phyloP scores from a whole-genome alignment of 2,329 filamentous ascomycete genomes.

The Coleophoma eucalyptorum region DNA sequence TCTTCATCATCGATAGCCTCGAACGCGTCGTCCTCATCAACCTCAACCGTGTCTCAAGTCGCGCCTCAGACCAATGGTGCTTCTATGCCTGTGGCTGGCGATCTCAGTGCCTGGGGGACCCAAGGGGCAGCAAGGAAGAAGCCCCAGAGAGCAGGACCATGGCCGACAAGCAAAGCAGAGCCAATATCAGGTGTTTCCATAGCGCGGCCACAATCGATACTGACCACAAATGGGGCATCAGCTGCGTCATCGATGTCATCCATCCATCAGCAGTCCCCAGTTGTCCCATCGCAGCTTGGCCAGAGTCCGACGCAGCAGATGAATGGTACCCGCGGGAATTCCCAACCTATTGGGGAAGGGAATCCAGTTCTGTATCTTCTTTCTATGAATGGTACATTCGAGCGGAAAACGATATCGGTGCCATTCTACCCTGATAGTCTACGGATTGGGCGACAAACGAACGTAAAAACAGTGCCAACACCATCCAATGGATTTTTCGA shows the following conservation, averaged over 20 bases:
- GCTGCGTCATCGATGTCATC: constrained; percentile 60
- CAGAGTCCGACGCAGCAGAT: constrained; percentile 53
- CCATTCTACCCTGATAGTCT: constrained; percentile 93
- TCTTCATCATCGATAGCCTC: constrained; percentile 85
- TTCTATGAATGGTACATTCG: constrained; percentile 94
- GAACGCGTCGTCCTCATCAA: constrained; percentile 53
- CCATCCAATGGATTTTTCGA: constrained; percentile 94
- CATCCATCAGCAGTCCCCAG: constrained; percentile 51
- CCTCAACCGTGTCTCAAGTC: constrained; percentile 60
- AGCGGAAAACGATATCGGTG: constrained; percentile 92
- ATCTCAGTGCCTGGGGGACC: constrained; percentile 20
- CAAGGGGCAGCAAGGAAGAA: constrained; percentile 45
- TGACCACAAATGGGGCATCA: constrained; percentile 53
- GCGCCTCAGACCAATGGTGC: constrained; percentile 59
- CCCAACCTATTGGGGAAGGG: constrained; percentile 39
- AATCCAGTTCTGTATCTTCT: constrained; percentile 80
- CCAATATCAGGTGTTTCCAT: constrained; percentile 59
- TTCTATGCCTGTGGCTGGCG: constrained; percentile 20
- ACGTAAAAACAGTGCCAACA: constrained; percentile 91
- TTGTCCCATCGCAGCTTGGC: constrained; percentile 63
- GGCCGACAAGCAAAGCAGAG: constrained; percentile 63
- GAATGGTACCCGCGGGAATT: constrained; percentile 48
- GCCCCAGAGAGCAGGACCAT: constrained; percentile 46
- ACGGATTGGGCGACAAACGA: constrained; percentile 93
- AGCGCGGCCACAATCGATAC: constrained; percentile 57